Evolutionary conservation across 805 yeast genomes (phyloP), one percentile per base, ranked within the genome.

Genomic region (Candida adriatica): DNA sequence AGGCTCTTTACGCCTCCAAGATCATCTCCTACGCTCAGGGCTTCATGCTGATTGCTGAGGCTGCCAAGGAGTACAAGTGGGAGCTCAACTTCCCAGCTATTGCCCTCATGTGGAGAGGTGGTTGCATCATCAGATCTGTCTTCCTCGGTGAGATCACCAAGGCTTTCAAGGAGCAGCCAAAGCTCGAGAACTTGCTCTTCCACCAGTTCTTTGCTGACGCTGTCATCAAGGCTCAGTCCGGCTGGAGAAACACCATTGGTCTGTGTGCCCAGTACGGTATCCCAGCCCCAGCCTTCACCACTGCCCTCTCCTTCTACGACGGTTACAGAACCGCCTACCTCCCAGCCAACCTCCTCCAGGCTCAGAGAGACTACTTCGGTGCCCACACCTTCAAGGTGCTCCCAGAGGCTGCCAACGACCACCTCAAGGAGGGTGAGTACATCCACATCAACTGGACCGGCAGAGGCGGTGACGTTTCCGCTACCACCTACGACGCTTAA

Each of bases 61-160:
- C 97, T 52, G 97, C 95, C 49, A 80, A 75, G 67, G 95, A 86
- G 64, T 90, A 86, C 75, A 79, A 79, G 58, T 90, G 98, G 98
- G 79, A 84, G 66, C 75, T 90, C 62, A 92, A 90, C 81, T 83
- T 85, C 79, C 95, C 97, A 53, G 92, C 95, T 39, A 92, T 92
- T 55, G 97, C 97, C 51, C 76, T 92, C 56, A 90, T 90, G 97
- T 90, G 98, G 98, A 81, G 98, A 77, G 98, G 98, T 72, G 98
- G 98, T 55, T 90, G 98, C 76, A 90, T 90, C 66, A 90, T 90
- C 69, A 85, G 97, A 76, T 90, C 98, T 37, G 96, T 90, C 46
- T 90, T 90, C 83, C 73, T 90, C 59, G 96, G 79, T 58, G 96
- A 90, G 66, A 90, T 90, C 68, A 90, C 98, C 49, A 64, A 85